These are phyloP conservation scores for Phaseolus coccineus DNA, from an alignment of 331 rosid genomes.

Conservation along the genomic window DNA sequence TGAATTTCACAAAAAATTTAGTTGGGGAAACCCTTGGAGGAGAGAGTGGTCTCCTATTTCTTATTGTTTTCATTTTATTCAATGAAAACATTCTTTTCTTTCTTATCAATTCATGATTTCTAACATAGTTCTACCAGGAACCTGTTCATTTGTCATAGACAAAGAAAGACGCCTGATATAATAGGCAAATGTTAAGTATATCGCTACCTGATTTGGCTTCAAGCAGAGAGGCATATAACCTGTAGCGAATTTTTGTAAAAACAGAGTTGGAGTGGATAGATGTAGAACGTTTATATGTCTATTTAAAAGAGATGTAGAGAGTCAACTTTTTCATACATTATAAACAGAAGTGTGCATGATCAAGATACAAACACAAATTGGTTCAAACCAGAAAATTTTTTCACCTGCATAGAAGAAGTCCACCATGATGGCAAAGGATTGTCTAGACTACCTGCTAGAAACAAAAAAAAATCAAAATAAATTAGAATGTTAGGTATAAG, in stretches of 20 bases:
- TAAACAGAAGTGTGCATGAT: conserved; percentile 12
- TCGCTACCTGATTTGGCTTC: too few relatives aligned
- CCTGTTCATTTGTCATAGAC: conserved; percentile 22
- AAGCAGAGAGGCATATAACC: too few relatives aligned
- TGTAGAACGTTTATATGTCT: conserved; percentile 42
- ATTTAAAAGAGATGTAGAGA: conserved; percentile 19
- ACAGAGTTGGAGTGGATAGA: conserved; percentile 29
- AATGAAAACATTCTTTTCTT: neutral
- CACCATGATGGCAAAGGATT: conserved; percentile 33
- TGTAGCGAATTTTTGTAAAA: too few relatives aligned
- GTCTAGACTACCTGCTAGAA: conserved; percentile 42
- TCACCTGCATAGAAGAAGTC: conserved; percentile 49
- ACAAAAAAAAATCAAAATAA: neutral
- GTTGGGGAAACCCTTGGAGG: neutral
- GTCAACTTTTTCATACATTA: conserved; percentile 30
- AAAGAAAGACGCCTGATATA: conserved; percentile 19
- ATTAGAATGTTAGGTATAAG: conserved; percentile 20
- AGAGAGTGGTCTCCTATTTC: too few relatives aligned
- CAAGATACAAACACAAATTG: conserved; percentile 28
- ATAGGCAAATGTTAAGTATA: neutral
- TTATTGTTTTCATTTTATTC: too few relatives aligned
- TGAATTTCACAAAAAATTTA: too few relatives aligned
- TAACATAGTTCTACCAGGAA: neutral
- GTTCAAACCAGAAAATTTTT: conserved; percentile 20
- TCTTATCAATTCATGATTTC: neutral